Conservation (phyloP, 2,329 filamentous ascomycete species). For the Coniochaeta sp. region DNA sequence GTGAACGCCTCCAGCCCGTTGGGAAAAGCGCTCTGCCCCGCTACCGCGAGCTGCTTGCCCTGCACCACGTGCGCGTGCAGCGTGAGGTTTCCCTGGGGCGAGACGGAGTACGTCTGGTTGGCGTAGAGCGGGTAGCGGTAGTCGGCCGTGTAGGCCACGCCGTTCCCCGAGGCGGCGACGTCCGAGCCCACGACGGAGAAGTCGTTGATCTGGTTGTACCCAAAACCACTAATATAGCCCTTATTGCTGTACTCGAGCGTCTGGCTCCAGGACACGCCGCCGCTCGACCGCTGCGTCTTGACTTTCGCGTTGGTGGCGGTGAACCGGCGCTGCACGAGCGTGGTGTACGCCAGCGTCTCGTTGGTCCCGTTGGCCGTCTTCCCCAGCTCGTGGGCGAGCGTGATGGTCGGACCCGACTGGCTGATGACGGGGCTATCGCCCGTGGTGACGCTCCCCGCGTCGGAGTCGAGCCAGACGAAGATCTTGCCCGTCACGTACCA, state of each 20-base stretch:
- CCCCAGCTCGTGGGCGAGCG: conserved; percentile 39
- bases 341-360: conserved; percentile 50
- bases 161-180: conserved; percentile 1
- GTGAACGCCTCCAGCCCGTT: conserved; percentile 53
- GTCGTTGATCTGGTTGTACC: conserved; percentile 33
- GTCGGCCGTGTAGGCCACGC: conserved; percentile 20
- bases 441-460: conserved; percentile 41
- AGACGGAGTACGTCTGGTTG: conserved; percentile 39
- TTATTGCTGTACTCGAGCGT: conserved; percentile 43
- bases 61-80: conserved; percentile 35
- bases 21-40: conserved; percentile 40
- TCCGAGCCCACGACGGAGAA: conserved; percentile 23
- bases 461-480: conserved; percentile 69
- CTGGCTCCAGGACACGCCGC: conserved; percentile 48
- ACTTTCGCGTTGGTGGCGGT: conserved; percentile 47
- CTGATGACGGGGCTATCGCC: conserved; percentile 28
- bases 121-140: conserved; percentile 57
- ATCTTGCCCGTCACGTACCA: conserved; percentile 77
- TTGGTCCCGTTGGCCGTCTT: conserved; percentile 41
- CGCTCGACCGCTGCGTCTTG: conserved; percentile 32
- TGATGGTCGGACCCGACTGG: conserved; percentile 33
- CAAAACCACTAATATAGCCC: conserved; percentile 35
- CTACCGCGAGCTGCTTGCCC: conserved; percentile 27
- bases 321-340: conserved; percentile 48
- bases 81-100: conserved; percentile 36